Evolutionary conservation across 176 grass and related monocot genomes (phyloP).

Genomic region (Zizania latifolia): DNA sequence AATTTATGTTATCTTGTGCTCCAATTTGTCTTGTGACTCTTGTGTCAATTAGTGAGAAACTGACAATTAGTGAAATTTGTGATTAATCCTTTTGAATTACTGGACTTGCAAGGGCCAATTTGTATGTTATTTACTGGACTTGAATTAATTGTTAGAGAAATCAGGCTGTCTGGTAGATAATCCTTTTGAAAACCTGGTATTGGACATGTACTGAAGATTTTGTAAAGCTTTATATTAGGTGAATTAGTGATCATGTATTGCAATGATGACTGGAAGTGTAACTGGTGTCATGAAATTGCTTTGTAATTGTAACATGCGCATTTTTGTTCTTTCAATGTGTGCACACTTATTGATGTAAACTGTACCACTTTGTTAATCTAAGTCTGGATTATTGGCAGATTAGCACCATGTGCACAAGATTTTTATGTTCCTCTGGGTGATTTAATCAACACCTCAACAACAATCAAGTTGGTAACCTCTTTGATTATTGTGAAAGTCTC

Average conservation of each 20-base stretch:
- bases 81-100: not conserved
- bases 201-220: not conserved
- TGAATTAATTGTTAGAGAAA: not conserved
- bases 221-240: not conserved
- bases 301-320: not conserved
- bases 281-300: not conserved
- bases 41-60: not conserved
- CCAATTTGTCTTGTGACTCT: not conserved
- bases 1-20: conserved; percentile 17
- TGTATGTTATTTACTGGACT: not conserved
- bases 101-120: too few species aligned
- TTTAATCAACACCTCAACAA: conserved; percentile 34
- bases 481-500: conserved; percentile 31
- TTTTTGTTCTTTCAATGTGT: conserved; percentile 15
- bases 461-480: conserved; percentile 35
- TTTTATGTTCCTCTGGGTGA: conserved; percentile 44
- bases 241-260: conserved; percentile 1
- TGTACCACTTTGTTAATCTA: conserved; percentile 41
- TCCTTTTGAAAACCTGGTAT: not conserved
- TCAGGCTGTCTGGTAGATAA: not conserved
- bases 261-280: not conserved
- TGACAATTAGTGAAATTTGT: too few species aligned
- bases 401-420: conserved; percentile 42
- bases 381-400: conserved; percentile 58
- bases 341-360: conserved; percentile 6